Base-by-base conservation (phyloP, 1,284 basidiomycete genomes). In the Salmacisia buchloeana region DNA sequence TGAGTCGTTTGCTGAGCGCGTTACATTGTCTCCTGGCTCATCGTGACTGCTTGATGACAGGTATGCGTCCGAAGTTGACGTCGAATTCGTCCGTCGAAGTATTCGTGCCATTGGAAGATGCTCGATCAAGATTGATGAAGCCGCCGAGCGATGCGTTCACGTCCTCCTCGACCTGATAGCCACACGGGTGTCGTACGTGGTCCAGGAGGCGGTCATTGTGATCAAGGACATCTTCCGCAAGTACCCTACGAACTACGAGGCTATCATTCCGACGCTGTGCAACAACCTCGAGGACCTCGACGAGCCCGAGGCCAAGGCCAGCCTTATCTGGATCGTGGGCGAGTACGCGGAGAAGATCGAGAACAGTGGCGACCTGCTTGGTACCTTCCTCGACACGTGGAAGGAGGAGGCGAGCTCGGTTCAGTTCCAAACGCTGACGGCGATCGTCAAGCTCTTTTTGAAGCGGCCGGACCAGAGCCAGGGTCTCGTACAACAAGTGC, bases 161-260 rank as follows among this genome's bases (percentile, higher is more conserved):
- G 93, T 96, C 0, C 82, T 98, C 29, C 83, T 98, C 41, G 92
- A 93, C 35, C 84, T 98, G 62, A 97, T 97, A 70, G 87, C 84
- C 54, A 97, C 94, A 3, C 87, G 92, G 35, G 91, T 97, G 62
- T 93, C 88, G 82, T 98, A 98, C 77, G 92, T 98, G 52, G 94
- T 98, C 2, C 94, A 98, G 79, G 96, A 98, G 81, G 93, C 92
- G 0, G 91, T 97, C 33, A 92, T 97, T 1, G 93, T 98, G 3
- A 97, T 98, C 88, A 98, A 97, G 86, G 96, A 98, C 80, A 97
- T 98, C 69, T 97, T 98, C 86, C 86, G 94, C 62, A 90, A 93
- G 82, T 98, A 97, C 79, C 96, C 94, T n/a, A 89, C 88, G 60
- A 91, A 91, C 34, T 98, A 97, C 81, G 96, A 97, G 82, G 92